A percentile compares a stretch with the other conserved stretches of the same genome.
Conservation (phyloP, 2,329 filamentous ascomycete genomes). For the Aureobasidium sp. region DNA sequence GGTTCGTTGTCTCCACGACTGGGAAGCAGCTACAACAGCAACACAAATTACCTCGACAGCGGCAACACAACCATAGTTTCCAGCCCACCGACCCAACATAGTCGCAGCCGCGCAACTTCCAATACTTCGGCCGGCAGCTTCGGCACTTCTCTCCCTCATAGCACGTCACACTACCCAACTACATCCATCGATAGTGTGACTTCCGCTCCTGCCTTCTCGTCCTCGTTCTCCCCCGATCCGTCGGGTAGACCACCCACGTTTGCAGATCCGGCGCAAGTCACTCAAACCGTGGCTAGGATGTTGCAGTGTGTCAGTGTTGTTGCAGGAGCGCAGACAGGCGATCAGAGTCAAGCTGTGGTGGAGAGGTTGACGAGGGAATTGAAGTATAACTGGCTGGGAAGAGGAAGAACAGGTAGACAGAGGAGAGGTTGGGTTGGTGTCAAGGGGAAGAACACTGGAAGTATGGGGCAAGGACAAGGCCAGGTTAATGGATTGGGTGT, state of each 20-base stretch:
- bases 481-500: constrained; percentile 20
- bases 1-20: constrained; percentile 64
- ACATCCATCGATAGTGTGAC: constrained; percentile 16
- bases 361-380: constrained; percentile 76
- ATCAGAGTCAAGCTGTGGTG: constrained; percentile 68
- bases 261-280: constrained; percentile 57
- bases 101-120: constrained; percentile 69
- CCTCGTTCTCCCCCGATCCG: constrained; percentile 11
- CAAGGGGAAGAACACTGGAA: constrained; percentile 24
- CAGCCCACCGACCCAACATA: constrained; percentile 31
- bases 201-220: constrained; percentile 7
- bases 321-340: constrained; percentile 62
- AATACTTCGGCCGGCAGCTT: constrained; percentile 58
- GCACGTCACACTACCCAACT: constrained; percentile 19
- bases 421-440: constrained; percentile 79
- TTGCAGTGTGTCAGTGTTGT: constrained; percentile 92
- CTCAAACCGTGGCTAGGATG: constrained; percentile 91
- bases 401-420: constrained; percentile 82
- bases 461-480: background rate
- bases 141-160: constrained; percentile 29
- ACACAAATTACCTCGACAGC: constrained; percentile 59
- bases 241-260: constrained; percentile 14
- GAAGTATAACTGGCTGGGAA: constrained; percentile 93
- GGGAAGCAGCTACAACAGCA: constrained; percentile 66
- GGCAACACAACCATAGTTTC: constrained; percentile 46